A percentile compares a stretch with the other conserved stretches of the same genome.
phyloP scores from a whole-genome alignment of 768 basidiomycete genomes.

The Floccularia luteovirens region DNA sequence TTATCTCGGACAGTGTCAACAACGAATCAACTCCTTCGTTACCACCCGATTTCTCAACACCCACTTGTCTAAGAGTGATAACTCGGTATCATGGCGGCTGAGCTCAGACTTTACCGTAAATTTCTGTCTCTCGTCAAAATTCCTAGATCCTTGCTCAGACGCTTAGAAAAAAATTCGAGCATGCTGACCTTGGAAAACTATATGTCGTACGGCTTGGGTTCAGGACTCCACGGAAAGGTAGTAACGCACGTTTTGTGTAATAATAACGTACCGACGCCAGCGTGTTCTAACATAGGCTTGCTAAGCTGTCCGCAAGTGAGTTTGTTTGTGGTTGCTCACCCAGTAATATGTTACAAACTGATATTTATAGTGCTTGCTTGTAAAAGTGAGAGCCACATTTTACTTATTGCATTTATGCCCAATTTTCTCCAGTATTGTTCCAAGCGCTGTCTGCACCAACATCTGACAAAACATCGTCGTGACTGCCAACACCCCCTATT shows the following conservation, averaged over 20 bases:
- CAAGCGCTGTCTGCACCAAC: conserved; percentile 23
- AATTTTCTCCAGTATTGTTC: conserved; percentile 22
- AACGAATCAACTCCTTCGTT: too few relatives aligned
- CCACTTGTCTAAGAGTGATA: too few relatives aligned
- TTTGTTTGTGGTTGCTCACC: too few relatives aligned
- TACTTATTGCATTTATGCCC: not conserved
- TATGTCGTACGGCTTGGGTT: not conserved
- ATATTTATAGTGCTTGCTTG: not conserved
- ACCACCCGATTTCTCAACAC: too few relatives aligned
- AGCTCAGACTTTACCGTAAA: too few relatives aligned
- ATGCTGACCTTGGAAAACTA: not conserved
- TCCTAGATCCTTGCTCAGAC: too few relatives aligned
- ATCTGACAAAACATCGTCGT: conserved; percentile 25
- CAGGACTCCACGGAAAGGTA: not conserved
- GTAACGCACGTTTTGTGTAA: not conserved
- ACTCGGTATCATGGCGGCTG: too few relatives aligned
- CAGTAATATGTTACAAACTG: too few relatives aligned
- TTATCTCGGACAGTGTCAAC: too few relatives aligned
- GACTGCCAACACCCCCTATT: conserved; percentile 24
- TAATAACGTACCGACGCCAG: not conserved
- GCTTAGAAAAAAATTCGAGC: not conserved
- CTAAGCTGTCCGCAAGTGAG: too few relatives aligned
- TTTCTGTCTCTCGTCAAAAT: too few relatives aligned
- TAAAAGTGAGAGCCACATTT: not conserved
- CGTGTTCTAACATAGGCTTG: not conserved